These are phyloP conservation scores for Suillus placidus DNA, from an alignment of 768 basidiomycete species.

Conservation along the genomic window DNA sequence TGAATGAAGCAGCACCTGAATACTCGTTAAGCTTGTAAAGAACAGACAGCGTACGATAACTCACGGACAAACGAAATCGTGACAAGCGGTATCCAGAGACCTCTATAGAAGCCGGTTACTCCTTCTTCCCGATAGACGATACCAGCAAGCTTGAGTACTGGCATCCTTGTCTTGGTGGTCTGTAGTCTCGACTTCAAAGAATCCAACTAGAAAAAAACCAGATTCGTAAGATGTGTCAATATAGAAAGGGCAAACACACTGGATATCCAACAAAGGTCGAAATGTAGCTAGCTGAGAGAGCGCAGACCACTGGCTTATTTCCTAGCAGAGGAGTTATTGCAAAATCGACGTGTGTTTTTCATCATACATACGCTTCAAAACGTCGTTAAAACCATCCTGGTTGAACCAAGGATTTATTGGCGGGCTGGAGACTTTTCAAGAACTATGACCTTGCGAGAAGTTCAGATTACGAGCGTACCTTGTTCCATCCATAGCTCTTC, in stretches of 20 bases:
- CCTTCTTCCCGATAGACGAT: slow-evolving; percentile 84
- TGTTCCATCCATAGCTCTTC: slow-evolving; percentile 77
- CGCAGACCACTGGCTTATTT: slow-evolving; percentile 88
- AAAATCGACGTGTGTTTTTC: not conserved
- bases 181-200: slow-evolving; percentile 93
- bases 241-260: slow-evolving; percentile 37
- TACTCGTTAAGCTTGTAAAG: slow-evolving; percentile 11
- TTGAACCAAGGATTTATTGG: slow-evolving; percentile 66
- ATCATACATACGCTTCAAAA: slow-evolving; percentile 59
- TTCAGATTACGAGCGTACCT: slow-evolving; percentile 39
- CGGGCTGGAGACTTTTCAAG: slow-evolving; percentile 35
- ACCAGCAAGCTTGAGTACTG: slow-evolving; percentile 70
- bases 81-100: slow-evolving; percentile 88
- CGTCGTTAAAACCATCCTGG: slow-evolving; percentile 60
- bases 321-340: slow-evolving; percentile 42
- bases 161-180: slow-evolving; percentile 74
- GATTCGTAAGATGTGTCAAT: not conserved
- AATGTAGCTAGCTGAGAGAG: slow-evolving; percentile 87
- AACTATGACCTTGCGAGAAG: not conserved
- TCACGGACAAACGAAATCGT: slow-evolving; percentile 95
- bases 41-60: slow-evolving; percentile 38
- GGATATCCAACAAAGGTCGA: slow-evolving; percentile 94
- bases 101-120: slow-evolving; percentile 88
- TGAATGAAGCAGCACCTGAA: slow-evolving; percentile 86
- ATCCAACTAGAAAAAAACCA: slow-evolving; percentile 64